These are phyloP conservation scores for Serendipita sp. DNA, from an alignment of 768 basidiomycete genomes.

Conservation along the genomic window DNA sequence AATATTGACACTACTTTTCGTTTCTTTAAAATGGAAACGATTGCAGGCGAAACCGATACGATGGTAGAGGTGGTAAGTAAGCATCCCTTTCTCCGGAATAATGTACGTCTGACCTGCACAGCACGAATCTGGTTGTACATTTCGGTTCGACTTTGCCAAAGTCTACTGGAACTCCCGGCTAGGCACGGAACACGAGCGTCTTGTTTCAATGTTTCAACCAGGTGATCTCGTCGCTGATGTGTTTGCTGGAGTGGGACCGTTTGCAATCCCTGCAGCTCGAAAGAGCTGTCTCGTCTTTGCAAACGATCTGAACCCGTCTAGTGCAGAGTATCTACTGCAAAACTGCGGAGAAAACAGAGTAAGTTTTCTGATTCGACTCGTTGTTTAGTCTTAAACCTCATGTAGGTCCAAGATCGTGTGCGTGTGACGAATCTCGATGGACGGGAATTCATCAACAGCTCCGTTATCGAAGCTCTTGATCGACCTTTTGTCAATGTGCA, in stretches of 20 bases:
- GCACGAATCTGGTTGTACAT: conserved; percentile 74
- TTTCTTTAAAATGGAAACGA: conserved; percentile 90
- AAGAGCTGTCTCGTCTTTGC: conserved; percentile 81
- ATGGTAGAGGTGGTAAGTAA: conserved; percentile 66
- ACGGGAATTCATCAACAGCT: conserved; percentile 59
- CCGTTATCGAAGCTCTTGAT: conserved; percentile 35
- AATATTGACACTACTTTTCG: conserved; percentile 74
- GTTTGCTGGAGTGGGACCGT: conserved; percentile 95
- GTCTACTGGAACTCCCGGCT: conserved; percentile 99
- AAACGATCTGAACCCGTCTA: conserved; percentile 88
- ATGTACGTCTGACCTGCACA: conserved; percentile 18
- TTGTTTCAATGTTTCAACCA: conserved; percentile 56
- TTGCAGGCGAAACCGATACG: conserved; percentile 81
- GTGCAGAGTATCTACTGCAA: conserved; percentile 52
- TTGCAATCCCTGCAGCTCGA: conserved; percentile 83
- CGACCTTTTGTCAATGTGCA: conserved; percentile 48
- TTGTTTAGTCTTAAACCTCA: conserved; percentile 5
- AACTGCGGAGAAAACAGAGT: conserved; percentile 73
- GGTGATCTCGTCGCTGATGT: conserved; percentile 76
- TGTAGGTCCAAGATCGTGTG: conserved; percentile 53
- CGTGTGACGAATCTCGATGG: conserved; percentile 73
- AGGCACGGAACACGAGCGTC: conserved; percentile 75
- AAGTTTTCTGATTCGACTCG: conserved; percentile 14
- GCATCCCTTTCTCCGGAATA: neutral
- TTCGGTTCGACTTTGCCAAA: conserved; percentile 84